Evolutionary conservation across 164 flowering plant species (phyloP), one percentile per base, ranked within the genome.

Genomic region (Malania oleifera): DNA sequence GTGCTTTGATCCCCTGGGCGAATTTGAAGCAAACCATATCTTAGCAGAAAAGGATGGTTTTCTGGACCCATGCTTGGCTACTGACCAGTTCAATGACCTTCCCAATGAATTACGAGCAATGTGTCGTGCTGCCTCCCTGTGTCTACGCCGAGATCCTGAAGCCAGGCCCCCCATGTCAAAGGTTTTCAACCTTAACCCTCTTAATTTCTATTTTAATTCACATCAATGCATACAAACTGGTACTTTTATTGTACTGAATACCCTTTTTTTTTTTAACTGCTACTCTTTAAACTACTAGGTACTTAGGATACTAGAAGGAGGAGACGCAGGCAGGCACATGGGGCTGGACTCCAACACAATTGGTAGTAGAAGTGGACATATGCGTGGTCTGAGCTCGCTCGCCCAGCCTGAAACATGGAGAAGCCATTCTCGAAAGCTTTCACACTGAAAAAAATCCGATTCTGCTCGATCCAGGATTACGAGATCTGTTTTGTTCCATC

Each of bases 221-320:
- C 17, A 11, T n/a, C 46, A 3, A 7, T 15, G 46, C 20, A n/a
- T n/a, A 3, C 4, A 2, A 3, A 2, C 8, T n/a, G 4, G 46
- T 8, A 7, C 43, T 39, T 7, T 39, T 7, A 39, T 8, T 17
- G 10, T n/a, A 52, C 15, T 52, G 34, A 20, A 7, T 2, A 25
- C 24, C 2, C 41, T 34, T 31, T 43, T 0, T 27, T 27, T 20
- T 13, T 31, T n/a, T 14, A n/a, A n/a, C n/a, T n/a, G n/a, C n/a
- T n/a, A n/a, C 17, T 57, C 12, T 57, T 23, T 37, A n/a, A 10
- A 22, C 28, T 26, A 28, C 20, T 64, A 91, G 98, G 79, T 87
- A 7, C 84, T 91, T 1, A 72, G 83, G 68, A 74, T 83, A 68
- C 75, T 91, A 31, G 96, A 91, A 81, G 88, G 76, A 23, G 84